Evolutionary conservation across 176 grass and related monocot species (phyloP), one percentile per base, ranked within the genome.

Genomic region (Musa beccarii): DNA sequence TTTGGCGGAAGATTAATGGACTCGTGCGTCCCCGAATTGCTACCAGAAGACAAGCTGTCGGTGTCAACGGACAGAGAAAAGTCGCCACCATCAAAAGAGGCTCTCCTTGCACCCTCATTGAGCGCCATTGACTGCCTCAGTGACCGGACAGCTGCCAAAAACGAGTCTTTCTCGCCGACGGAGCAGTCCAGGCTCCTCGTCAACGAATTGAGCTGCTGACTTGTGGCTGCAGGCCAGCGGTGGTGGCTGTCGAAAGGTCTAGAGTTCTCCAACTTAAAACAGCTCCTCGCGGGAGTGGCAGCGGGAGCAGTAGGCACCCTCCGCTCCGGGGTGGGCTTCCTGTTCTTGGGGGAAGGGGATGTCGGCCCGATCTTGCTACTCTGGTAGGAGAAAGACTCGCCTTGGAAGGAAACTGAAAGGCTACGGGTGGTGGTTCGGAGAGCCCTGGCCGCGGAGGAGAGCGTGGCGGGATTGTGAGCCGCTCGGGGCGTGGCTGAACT

Each of bases 361-460:
- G 72, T 75, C 76, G 88, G 78, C 63, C 85, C 87, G 19, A 88
- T 85, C 85, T 86, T 99, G 83, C 83, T 94, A 14, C 91, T 86
- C 77, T 91, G 88, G 62, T 92, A 93, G 81, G 86, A 88, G 80
- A 92, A 95, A 78, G 91, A 92, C 6, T 89, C 79, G 59, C 96
- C 96, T 89, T 99, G 96, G 84, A 99, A 99, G 68, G 96, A 92
- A 19, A 99, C 96, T 17, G 96, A 99, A 73, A 99, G 88, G 80
- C 96, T 99, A 56, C 96, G 82, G 7, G 91, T 91, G 15, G 90
- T 99, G 69, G 86, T 87, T 54, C 82, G 73, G 68, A 81, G 85
- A 54, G 81, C 75, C 26, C 69, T 82, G 59, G 83, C 79, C 20
- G 79, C 53, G 23, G 77, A 72, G 61, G 63, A 64, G 29, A 77